phyloP scores from a whole-genome alignment of 441 rosid species.

The Adansonia grandidieri region DNA sequence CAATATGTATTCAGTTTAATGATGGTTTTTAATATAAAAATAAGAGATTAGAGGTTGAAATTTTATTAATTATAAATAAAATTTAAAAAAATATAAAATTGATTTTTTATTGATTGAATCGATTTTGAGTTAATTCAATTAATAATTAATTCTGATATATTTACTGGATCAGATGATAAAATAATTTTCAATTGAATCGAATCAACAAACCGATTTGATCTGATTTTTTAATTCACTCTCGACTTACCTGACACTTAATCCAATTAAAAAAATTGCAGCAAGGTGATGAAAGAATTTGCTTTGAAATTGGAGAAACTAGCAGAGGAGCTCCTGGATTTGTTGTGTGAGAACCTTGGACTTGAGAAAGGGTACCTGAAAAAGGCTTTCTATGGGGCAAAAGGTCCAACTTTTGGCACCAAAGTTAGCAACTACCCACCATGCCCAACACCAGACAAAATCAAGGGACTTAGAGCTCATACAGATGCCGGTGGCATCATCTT shows the following conservation, averaged over 20 bases:
- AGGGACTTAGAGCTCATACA: conserved; percentile 92
- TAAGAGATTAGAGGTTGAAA: no score
- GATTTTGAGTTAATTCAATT: no score
- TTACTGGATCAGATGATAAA: no score
- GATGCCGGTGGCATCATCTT: conserved; percentile 92
- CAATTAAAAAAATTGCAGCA: conserved; percentile 38
- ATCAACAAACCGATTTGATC: no score
- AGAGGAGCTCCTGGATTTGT: conserved; percentile 72
- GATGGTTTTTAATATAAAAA: no score
- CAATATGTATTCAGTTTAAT: no score
- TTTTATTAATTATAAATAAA: no score
- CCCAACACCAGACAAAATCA: conserved; percentile 82
- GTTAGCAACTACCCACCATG: conserved; percentile 95
- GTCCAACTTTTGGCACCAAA: conserved; percentile 87
- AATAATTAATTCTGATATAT: no score
- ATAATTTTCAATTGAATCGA: no score
- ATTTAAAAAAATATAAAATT: no score
- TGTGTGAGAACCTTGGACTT: conserved; percentile 88
- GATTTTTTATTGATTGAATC: no score
- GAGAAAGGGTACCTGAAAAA: conserved; percentile 80
- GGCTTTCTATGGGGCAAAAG: conserved; percentile 63
- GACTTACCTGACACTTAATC: neutral
- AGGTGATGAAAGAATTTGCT: conserved; percentile 74
- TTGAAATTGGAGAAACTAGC: conserved; percentile 73
- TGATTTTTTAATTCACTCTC: neutral